Evolutionary conservation across 306 rosid genomes (phyloP), one percentile per base, ranked within the genome.

Genomic region (Fragaria nilgerrensis): DNA sequence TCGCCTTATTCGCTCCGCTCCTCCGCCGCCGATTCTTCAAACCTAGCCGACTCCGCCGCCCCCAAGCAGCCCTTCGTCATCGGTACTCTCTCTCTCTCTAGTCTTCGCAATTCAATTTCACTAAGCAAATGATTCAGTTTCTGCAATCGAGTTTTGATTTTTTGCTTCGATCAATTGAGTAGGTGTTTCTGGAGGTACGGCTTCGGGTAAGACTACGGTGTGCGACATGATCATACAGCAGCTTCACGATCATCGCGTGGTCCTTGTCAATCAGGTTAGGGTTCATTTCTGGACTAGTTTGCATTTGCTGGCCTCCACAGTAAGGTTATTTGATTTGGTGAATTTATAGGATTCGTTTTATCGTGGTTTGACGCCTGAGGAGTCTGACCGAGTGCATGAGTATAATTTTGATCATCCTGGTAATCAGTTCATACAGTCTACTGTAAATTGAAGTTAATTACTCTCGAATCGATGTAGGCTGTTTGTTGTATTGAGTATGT

Each of bases 151-250:
- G 16, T 68, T 23, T 68, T 19, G 19, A 53, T 73, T 20, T 9
- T 9, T 22, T 34, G 52, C 29, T 65, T 72, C 7, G 15, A 45
- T 10, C 15, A 55, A 73, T 76, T 73, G 63, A 74, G 68, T 66
- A 95, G 99, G 99, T 34, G 99, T 95, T 85, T 92, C 96, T 10
- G 99, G 99, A 39, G 99, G 99, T 86, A 95, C 99, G 70, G 99
- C 99, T 72, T 95, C 99, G 0, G 99, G 99, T 32, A 95, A 95
- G 88, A 95, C 99, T 67, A 95, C 99, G 8, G 97, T 95, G 12
- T 95, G 99, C 64, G 99, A 95, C 65, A 95, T 92, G 99, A 95
- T 95, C 77, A 95, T 95, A 80, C 99, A 95, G 77, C 99, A 95
- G 81, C 99, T 95, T 59, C 99, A 92, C 68, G 99, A 95, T 83